Base-by-base conservation (phyloP, 306 rosid genomes). In the Rosa chinensis region DNA sequence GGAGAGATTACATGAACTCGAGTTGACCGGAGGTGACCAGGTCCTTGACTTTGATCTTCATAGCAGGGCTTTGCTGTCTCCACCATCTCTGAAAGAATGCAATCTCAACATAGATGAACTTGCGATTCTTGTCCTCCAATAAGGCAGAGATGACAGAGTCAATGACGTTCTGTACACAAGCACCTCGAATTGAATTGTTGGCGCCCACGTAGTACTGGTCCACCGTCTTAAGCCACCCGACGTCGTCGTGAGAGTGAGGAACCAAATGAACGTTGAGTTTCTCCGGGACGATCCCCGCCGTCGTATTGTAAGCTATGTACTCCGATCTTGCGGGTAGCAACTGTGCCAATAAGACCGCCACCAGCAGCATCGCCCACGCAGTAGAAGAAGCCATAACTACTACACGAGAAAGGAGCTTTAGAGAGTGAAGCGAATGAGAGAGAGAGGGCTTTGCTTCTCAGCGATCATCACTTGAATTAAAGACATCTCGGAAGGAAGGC, bases 51-150 rank as follows among this genome's bases (percentile, higher is more conserved):
- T 86, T 87, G 56, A 72, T 37, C 83, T 87, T 92, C 87, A 42
- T 80, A 48, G 88, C 83, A 35, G 87, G 85, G 75, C 93, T 90
- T 68, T 92, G 97, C 82, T 92, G 94, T 66, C 92, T 87, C 97
- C 97, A 92, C 97, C 97, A 92, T 82, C 97, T 84, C 85, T 89
- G 92, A 78, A 90, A 92, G 88, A 92, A 92, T 18, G 95, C 97
- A 82, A 92, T 90, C 78, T 92, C 97, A 58, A 89, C 95, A 72
- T 90, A 92, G 66, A 92, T 89, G 85, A 90, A 92, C 82, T 86
- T 90, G 77, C 97, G 93, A 77, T 92, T 90, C 80, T 77, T 78
- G 59, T 92, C 95, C 59, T 92, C 94, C 88, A 89, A 47, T 43
- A 92, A 85, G 43, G 97, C 76, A 11, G 94, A 90, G 48, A 92